Base-by-base conservation (phyloP, 257 asterid species). In the Nicotiana tabacum region DNA sequence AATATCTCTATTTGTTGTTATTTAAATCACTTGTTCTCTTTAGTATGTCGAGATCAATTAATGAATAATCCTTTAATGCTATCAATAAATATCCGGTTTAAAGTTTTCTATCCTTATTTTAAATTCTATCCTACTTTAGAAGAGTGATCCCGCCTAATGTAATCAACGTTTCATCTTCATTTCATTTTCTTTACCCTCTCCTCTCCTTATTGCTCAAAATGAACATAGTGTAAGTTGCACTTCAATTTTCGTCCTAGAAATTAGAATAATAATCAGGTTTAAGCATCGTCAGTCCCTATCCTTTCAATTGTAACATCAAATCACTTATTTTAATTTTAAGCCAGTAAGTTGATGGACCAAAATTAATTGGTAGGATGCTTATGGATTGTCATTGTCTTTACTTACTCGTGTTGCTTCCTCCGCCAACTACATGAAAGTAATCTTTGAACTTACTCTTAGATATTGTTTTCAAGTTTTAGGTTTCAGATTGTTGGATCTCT, bases 381-480 rank as follows among this genome's bases (percentile, higher is more conserved):
- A 43, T 70, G 58, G 58, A 72, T 46, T 24, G 78, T 72, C 79
- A 72, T 46, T 72, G 37, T 72, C 79, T 35, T 32, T 1, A 46
- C 78, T 72, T 5, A 72, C 79, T 72, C 61, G 61, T 46, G 79
- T 72, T 24, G 61, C 79, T 3, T 46, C 61, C 37, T 72, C 79
- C 79, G 7, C 15, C 79, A 46, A 72, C 57, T 69, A 33, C 60
- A 72, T 72, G 4, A 72, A 11, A 46, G 3, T 24, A 72, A 6
- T 72, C 79, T 72, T 72, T 46, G 8, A 72, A 72, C 61, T 46
- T 46, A 24, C 79, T 1, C 61, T 24, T 7, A 43, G 0, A 46
- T 6, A 46, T 72, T 21, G 6, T 46, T 13, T 24, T 12, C 39
- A 46, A 46, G 79, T 46, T 72, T 46, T 72, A 39, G 77, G 57